Evolutionary conservation across 139 green algal species (phyloP), one percentile per base, ranked within the genome.

Genomic region (Edaphochlamys debaryana): DNA sequence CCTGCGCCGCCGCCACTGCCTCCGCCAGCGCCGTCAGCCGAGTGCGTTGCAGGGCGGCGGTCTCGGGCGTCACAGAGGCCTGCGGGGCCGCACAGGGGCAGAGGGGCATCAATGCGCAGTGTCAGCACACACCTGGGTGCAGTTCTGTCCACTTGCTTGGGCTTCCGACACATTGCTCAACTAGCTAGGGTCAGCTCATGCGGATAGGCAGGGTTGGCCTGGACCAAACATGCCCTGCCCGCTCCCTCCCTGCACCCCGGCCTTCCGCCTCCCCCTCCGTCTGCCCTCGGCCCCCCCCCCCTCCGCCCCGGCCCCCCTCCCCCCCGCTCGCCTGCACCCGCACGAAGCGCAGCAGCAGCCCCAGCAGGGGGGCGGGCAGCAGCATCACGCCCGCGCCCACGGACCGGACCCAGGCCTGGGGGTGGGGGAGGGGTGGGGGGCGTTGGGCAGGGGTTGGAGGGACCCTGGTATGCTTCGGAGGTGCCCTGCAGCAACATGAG

Each of bases 301-400:
- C 60, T 38, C 60, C 9, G 6, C 29, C 9, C 22, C 54, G 30
- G 45, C 3, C 20, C 60, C 40, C 60, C 9, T 15, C 29, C 30
- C 27, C 13, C 8, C 8, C 32, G 1, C 64, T 4, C 76, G 73
- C 76, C 76, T 82, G 76, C 20, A 82, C 41, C 19, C 63, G 62
- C 42, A 82, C 30, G 76, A 82, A 82, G 30, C 76, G 63, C 62
- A 82, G 60, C 41, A 82, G 76, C 76, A 74, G 63, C 63, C n/a
- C 45, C 63, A 82, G 76, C 76, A 82, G 60, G 27, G 76, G 76
- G 0, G 4, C 32, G 23, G 76, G 76, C 45, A 82, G 63, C 23
- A 40, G 29, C 41, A 82, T 32, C 76, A 82, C 32, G 20, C 63
- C 32, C 20, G 38, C 50, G 2, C 45, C 32, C 5, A 63, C 63